Percentiles rank a stretch among this genome's conserved stretches.
These are phyloP conservation scores for Candida hungchunana DNA, from an alignment of 805 yeast genomes.

Conservation along the genomic window DNA sequence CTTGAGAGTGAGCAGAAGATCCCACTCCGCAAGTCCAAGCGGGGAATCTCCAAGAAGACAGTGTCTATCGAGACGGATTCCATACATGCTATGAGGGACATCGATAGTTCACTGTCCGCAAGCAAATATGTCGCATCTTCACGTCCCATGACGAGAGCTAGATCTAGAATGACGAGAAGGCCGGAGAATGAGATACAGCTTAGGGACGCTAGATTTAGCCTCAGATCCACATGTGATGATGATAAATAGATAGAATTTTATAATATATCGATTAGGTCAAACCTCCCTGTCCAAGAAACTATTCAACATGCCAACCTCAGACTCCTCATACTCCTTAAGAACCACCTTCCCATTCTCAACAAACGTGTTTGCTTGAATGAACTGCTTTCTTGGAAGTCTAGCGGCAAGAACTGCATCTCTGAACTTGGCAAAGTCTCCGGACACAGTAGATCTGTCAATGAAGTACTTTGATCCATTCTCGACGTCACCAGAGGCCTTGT, in stretches of 20 bases:
- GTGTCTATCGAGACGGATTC: conserved; percentile 4
- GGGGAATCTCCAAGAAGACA: conserved; percentile 2
- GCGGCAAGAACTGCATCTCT: conserved; percentile 66
- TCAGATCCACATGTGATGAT: too few species aligned
- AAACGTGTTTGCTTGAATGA: conserved; percentile 76
- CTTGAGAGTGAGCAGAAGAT: conserved; percentile 5
- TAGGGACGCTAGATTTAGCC: neutral
- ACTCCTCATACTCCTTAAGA: conserved; percentile 71
- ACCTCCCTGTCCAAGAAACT: conserved; percentile 62
- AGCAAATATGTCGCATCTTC: conserved; percentile 1
- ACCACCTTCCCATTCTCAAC: conserved; percentile 38
- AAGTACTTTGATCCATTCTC: conserved; percentile 61
- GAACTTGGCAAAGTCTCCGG: conserved; percentile 55
- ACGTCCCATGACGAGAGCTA: conserved; percentile 10
- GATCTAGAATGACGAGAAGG: conserved; percentile 2
- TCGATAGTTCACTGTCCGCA: neutral
- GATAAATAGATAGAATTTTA: too few species aligned
- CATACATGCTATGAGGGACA: conserved; percentile 1
- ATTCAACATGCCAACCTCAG: conserved; percentile 71
- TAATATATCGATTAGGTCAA: too few species aligned
- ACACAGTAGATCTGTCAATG: conserved; percentile 62
- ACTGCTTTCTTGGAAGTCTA: conserved; percentile 80
- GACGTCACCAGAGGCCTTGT: conserved; percentile 74
- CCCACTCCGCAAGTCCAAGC: conserved; percentile 8
- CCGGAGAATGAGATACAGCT: conserved; percentile 2